Evolutionary conservation across 1,139 yeast genomes (phyloP).

Genomic region (Yarrowia galli): DNA sequence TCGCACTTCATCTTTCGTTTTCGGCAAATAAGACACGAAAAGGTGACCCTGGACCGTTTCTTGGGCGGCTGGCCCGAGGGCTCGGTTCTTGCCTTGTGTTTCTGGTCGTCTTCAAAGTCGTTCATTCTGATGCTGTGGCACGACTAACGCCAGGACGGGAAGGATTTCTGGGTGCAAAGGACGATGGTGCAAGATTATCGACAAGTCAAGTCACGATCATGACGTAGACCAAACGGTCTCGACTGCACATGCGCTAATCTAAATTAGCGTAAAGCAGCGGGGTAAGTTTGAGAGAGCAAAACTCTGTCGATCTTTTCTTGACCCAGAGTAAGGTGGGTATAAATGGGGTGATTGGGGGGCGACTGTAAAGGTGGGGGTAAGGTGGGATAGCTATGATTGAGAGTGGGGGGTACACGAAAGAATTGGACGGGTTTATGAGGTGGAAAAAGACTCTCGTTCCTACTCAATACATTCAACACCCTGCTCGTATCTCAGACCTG

Average conservation of each 20-base stretch:
- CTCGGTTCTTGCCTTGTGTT: slow-evolving; percentile 23
- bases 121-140: slow-evolving; percentile 18
- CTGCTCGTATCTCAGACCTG: slow-evolving; percentile 4
- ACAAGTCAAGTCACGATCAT: slow-evolving; percentile 35
- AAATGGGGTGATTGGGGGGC: background rate
- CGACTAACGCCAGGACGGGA: slow-evolving; percentile 8
- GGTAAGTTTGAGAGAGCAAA: slow-evolving; percentile 35
- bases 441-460: too few relatives aligned
- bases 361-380: too few relatives aligned
- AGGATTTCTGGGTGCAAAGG: background rate
- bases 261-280: slow-evolving; percentile 36
- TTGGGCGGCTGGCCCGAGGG: slow-evolving; percentile 38
- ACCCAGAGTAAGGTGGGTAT: slow-evolving; percentile 5
- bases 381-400: too few relatives aligned
- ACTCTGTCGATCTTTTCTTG: slow-evolving; percentile 17
- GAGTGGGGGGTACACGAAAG: too few relatives aligned
- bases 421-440: too few relatives aligned
- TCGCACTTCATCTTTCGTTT: slow-evolving; percentile 37
- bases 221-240: slow-evolving; percentile 37
- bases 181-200: slow-evolving; percentile 7
- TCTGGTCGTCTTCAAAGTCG: slow-evolving; percentile 33
- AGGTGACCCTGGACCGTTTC: slow-evolving; percentile 32
- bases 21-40: slow-evolving; percentile 37
- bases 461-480: too few relatives aligned
- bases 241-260: slow-evolving; percentile 36